These are phyloP conservation scores for Solanum aculeatissimum DNA, from an alignment of 305 asterid species.

Conservation along the genomic window DNA sequence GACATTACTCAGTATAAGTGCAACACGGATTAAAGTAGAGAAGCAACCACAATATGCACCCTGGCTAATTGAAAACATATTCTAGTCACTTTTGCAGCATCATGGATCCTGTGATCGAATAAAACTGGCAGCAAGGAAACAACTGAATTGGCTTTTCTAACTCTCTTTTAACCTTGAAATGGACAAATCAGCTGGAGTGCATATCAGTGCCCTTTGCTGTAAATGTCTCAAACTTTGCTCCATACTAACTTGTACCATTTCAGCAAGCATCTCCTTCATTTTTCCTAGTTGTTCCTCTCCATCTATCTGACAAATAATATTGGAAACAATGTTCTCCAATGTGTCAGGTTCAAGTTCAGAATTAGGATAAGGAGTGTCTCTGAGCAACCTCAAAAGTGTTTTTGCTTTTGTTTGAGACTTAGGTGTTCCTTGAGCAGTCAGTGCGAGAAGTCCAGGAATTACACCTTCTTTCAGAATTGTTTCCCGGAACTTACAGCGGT, in stretches of 20 bases:
- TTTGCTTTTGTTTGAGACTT: constrained; percentile 68
- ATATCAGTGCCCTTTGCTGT: constrained; percentile 71
- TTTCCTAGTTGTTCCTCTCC: constrained; percentile 71
- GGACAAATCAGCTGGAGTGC: constrained; percentile 51
- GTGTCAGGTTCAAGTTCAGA: constrained; percentile 69
- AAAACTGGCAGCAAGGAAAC: neutral
- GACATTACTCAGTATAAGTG: neutral
- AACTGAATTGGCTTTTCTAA: neutral
- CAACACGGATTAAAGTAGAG: neutral
- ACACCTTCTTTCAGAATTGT: constrained; percentile 86
- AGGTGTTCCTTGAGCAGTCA: constrained; percentile 75
- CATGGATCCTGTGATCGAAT: neutral
- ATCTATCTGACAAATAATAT: constrained; percentile 64
- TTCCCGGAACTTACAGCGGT: constrained; percentile 66
- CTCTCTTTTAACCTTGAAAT: constrained; percentile 5
- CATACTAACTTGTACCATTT: constrained; percentile 96
- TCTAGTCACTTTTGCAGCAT: constrained; percentile 6
- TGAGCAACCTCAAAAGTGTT: constrained; percentile 46
- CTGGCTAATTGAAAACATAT: constrained; percentile 17
- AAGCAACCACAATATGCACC: constrained; percentile 2
- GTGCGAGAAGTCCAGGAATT: constrained; percentile 90
- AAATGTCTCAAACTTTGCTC: constrained; percentile 82
- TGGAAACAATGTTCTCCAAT: constrained; percentile 61
- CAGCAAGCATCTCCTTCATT: constrained; percentile 81
- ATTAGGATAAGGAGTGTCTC: constrained; percentile 69